A percentile compares a stretch with the other conserved stretches of the same genome.
phyloP scores from a whole-genome alignment of 345 rosid genomes.

The Eucalyptus erythrocorys region DNA sequence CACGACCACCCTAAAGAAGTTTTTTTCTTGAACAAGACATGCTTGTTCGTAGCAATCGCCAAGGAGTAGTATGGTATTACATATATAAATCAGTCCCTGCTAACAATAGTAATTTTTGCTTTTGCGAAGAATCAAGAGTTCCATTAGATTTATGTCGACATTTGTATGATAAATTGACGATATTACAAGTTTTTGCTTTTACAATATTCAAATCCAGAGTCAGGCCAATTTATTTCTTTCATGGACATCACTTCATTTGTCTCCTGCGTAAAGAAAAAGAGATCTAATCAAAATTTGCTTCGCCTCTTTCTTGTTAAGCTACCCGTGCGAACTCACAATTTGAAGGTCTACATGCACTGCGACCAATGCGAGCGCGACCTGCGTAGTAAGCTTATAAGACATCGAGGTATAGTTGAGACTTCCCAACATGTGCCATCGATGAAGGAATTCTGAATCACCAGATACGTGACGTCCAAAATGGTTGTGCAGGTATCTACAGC shows the following conservation, averaged over 20 bases:
- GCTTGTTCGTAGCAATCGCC: background rate
- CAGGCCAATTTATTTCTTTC: background rate
- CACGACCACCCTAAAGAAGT: background rate
- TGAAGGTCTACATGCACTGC: slow-evolving; percentile 74
- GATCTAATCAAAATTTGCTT: background rate
- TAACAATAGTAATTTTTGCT: background rate
- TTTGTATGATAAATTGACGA: background rate
- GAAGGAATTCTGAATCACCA: background rate
- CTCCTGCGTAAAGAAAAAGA: background rate
- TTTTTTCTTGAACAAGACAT: background rate
- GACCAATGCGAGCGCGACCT: slow-evolving; percentile 60
- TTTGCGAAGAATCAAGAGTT: background rate
- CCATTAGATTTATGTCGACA: background rate
- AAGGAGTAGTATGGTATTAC: background rate
- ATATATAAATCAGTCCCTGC: background rate
- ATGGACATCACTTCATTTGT: background rate
- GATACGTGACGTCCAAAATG: background rate
- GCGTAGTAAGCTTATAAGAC: slow-evolving; percentile 33
- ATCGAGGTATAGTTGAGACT: slow-evolving; percentile 31
- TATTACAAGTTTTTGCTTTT: background rate
- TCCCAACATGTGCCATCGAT: background rate
- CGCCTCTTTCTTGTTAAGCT: slow-evolving; percentile 11
- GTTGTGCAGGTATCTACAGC: slow-evolving; percentile 36
- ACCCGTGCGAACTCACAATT: slow-evolving; percentile 23
- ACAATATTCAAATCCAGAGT: background rate